These are phyloP conservation scores for Boletus semigastroideus DNA, from an alignment of 1,284 basidiomycete genomes.

Conservation along the genomic window DNA sequence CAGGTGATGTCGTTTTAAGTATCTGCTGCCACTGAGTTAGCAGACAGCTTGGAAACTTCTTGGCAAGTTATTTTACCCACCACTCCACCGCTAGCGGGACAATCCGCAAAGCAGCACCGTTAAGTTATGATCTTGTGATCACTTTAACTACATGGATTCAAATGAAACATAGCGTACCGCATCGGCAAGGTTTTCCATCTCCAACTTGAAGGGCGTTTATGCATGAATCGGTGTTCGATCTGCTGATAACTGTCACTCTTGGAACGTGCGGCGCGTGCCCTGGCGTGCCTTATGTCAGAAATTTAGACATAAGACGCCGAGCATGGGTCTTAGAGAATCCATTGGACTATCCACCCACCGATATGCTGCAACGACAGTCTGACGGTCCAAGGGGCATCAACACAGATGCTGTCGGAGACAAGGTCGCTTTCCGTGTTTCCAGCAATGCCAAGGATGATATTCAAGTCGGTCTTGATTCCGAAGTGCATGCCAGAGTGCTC, in stretches of 20 bases:
- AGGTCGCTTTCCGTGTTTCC: neutral
- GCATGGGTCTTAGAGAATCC: neutral
- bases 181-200: neutral
- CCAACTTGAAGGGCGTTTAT: neutral
- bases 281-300: constrained; percentile 6
- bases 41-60: no score
- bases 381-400: neutral
- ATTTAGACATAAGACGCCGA: constrained; percentile 5
- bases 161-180: no score
- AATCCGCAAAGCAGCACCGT: no score
- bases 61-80: no score
- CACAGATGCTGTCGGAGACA: neutral
- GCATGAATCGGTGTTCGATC: constrained; percentile 2
- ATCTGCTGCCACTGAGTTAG: no score
- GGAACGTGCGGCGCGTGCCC: neutral
- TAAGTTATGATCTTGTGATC: no score
- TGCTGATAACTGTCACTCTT: neutral
- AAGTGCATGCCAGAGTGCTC: constrained; percentile 34
- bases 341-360: neutral
- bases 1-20: no score
- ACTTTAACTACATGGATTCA: no score
- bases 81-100: no score
- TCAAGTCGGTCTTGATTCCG: constrained; percentile 12
- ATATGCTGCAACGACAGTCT: constrained; percentile 4
- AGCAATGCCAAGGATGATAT: neutral